These are phyloP conservation scores for Colletotrichum tropicale DNA, from an alignment of 2,329 filamentous ascomycete genomes.

Conservation along the genomic window DNA sequence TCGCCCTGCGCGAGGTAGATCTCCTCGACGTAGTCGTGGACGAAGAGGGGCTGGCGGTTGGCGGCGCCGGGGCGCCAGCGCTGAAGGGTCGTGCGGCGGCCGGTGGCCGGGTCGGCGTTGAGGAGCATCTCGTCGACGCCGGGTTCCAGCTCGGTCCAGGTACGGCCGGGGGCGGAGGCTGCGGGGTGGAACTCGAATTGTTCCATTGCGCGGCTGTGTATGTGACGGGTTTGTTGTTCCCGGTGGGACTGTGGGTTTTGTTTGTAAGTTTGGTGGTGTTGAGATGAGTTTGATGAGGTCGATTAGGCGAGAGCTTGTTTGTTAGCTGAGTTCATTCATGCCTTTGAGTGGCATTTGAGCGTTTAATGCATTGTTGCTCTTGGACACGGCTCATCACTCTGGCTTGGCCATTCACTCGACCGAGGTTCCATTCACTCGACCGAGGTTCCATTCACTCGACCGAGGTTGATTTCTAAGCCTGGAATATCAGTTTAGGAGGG, in stretches of 20 bases:
- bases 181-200: conserved; percentile 31
- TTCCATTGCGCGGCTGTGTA: conserved; percentile 23
- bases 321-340: background rate
- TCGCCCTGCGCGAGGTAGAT: conserved; percentile 40
- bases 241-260: background rate
- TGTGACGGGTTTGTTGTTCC: background rate
- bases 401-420: background rate
- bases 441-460: background rate
- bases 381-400: background rate
- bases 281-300: background rate
- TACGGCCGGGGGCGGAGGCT: conserved; percentile 19
- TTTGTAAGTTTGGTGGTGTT: background rate
- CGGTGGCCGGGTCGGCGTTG: conserved; percentile 32
- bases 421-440: too few species aligned
- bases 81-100: conserved; percentile 35
- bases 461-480: background rate
- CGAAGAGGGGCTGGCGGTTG: conserved; percentile 30
- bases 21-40: conserved; percentile 41
- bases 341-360: background rate
- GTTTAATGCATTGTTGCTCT: background rate
- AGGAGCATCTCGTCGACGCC: conserved; percentile 39
- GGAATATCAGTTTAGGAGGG: background rate
- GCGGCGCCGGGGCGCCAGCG: conserved; percentile 37
- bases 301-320: background rate
- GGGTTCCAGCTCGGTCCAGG: conserved; percentile 30